Conservation (phyloP, 164 flowering plant genomes). For the Tetrastigma voinierianum region DNA sequence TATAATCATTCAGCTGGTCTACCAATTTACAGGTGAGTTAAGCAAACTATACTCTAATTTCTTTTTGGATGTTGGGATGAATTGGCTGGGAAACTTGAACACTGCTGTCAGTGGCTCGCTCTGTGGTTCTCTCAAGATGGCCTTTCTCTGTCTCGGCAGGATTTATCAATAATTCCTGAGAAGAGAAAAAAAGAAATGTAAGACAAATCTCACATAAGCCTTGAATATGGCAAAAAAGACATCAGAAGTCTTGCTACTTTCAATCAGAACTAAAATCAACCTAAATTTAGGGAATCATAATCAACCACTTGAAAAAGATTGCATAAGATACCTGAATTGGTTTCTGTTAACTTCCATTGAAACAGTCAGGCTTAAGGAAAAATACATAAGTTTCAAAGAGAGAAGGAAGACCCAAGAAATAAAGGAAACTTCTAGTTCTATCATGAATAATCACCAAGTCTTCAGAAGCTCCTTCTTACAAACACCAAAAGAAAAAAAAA, state of each 20-base stretch:
- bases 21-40: constrained; percentile 3
- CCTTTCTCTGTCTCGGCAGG: constrained; percentile 1
- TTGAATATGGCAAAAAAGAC: constrained; percentile 7
- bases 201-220: neutral
- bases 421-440: no score
- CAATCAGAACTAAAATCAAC: neutral
- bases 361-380: no score
- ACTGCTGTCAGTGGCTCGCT: constrained; percentile 2
- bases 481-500: no score
- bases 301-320: neutral
- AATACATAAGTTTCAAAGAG: no score
- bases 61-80: constrained; percentile 1
- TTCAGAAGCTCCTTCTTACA: no score
- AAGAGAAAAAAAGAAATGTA: no score
- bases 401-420: no score
- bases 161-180: neutral
- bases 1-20: neutral
- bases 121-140: neutral
- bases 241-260: neutral
- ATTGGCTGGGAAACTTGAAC: neutral
- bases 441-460: no score
- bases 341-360: no score
- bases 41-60: neutral
- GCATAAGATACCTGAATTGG: neutral
- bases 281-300: neutral